Evolutionary conservation across 371 early-diverging fungal genomes (phyloP).

Genomic region (Aphelidium insulamus): DNA sequence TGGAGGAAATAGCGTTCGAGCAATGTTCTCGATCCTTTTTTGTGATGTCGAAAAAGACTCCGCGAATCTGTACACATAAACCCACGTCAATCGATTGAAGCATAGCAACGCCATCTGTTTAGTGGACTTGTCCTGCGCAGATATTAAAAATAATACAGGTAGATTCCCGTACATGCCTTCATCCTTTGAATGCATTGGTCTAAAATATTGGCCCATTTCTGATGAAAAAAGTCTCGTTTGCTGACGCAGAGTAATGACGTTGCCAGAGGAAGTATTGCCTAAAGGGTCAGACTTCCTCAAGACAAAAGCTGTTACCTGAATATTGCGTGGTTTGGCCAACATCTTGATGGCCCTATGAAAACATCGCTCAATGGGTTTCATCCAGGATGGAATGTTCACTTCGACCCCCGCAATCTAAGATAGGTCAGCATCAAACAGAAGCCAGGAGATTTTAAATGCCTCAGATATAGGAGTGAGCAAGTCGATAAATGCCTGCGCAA

Average conservation of each 20-base stretch:
- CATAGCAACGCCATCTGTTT: constrained; percentile 50
- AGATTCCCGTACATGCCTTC: constrained; percentile 22
- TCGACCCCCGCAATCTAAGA: constrained; percentile 67
- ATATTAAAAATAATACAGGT: not conserved
- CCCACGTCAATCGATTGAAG: constrained; percentile 68
- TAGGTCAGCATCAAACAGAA: constrained; percentile 1
- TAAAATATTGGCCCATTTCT: constrained; percentile 46
- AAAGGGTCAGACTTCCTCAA: constrained; percentile 2
- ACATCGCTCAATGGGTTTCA: constrained; percentile 68
- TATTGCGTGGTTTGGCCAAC: constrained; percentile 59
- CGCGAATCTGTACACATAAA: constrained; percentile 65
- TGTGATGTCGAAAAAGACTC: constrained; percentile 33
- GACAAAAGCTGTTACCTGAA: constrained; percentile 12
- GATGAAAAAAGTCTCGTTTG: constrained; percentile 60
- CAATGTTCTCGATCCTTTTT: constrained; percentile 34
- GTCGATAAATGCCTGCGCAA: constrained; percentile 67
- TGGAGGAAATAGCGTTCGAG: constrained; percentile 34
- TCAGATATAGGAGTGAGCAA: constrained; percentile 72
- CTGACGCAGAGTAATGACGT: constrained; percentile 74
- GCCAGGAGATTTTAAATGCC: constrained; percentile 7
- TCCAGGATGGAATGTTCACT: constrained; percentile 82
- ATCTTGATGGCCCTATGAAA: constrained; percentile 76
- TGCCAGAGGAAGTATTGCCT: constrained; percentile 62
- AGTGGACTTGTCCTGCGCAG: constrained; percentile 35
- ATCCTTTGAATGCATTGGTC: constrained; percentile 54